Evolutionary conservation across 164 flowering plant species (phyloP).

Genomic region (Aristolochia fimbriata): DNA sequence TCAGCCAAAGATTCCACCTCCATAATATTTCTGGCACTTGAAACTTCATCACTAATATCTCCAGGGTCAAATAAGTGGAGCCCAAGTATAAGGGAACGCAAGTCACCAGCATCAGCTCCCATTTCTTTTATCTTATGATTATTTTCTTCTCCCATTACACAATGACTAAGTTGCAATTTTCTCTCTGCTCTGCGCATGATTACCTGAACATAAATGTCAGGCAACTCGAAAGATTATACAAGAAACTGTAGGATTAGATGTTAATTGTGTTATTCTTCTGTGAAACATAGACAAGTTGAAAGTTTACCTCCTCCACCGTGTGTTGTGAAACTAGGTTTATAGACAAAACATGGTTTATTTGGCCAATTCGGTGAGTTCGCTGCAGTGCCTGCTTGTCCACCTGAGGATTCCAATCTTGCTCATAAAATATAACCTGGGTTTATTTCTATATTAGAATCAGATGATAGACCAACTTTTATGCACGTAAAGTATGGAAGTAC

Average conservation of each 20-base stretch:
- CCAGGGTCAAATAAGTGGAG: conserved; percentile 63
- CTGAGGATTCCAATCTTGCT: conserved; percentile 99
- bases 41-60: conserved; percentile 26
- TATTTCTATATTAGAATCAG: not conserved
- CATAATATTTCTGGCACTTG: conserved; percentile 23
- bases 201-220: conserved; percentile 33
- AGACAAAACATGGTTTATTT: conserved; percentile 70
- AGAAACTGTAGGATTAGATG: not conserved
- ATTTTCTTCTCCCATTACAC: conserved; percentile 43
- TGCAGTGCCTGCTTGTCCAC: conserved; percentile 94
- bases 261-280: not conserved
- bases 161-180: conserved; percentile 73
- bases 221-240: not conserved
- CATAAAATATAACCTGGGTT: conserved; percentile 81
- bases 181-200: conserved; percentile 75
- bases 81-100: conserved; percentile 71
- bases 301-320: conserved; percentile 70
- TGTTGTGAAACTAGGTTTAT: conserved; percentile 57
- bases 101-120: conserved; percentile 47
- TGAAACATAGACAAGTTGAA: not conserved
- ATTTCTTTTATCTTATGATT: conserved; percentile 28
- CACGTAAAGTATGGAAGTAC: too few relatives aligned
- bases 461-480: not conserved
- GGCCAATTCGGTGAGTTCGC: conserved; percentile 93
- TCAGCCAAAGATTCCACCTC: conserved; percentile 50